These are phyloP conservation scores for Eucalyptus melliodora DNA, from an alignment of 345 rosid genomes.

Conservation along the genomic window DNA sequence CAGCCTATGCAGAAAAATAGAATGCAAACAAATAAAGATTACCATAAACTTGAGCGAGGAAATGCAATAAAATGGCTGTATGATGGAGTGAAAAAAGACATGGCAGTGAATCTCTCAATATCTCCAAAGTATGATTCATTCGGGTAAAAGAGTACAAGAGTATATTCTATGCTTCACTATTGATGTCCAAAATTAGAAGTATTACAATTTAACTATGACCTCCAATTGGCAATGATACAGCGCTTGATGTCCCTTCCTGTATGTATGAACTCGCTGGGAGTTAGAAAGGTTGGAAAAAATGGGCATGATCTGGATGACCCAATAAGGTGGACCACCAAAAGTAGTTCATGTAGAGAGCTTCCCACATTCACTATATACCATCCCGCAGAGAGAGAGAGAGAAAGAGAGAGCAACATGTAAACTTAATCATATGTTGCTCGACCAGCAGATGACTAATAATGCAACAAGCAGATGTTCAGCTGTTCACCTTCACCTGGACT, in stretches of 20 bases:
- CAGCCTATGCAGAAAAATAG: background rate
- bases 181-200: background rate
- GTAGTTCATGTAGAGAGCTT: background rate
- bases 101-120: background rate
- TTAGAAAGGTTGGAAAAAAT: background rate
- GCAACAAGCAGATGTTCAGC: background rate
- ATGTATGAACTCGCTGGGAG: background rate
- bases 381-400: background rate
- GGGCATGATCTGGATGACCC: background rate
- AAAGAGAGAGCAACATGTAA: background rate
- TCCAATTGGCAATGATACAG: background rate
- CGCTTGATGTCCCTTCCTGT: background rate
- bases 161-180: background rate
- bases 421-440: background rate
- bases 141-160: background rate
- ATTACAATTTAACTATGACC: background rate
- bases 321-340: background rate
- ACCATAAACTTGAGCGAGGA: background rate
- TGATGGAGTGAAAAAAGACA: background rate
- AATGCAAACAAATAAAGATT: background rate
- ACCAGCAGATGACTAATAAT: background rate
- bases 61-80: background rate
- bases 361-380: background rate
- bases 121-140: background rate
- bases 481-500: conserved; percentile 21